A percentile compares a stretch with the other conserved stretches of the same genome.
Evolutionary conservation across 1,139 yeast genomes (phyloP).

Genomic region (Yamadazyma aaseri): DNA sequence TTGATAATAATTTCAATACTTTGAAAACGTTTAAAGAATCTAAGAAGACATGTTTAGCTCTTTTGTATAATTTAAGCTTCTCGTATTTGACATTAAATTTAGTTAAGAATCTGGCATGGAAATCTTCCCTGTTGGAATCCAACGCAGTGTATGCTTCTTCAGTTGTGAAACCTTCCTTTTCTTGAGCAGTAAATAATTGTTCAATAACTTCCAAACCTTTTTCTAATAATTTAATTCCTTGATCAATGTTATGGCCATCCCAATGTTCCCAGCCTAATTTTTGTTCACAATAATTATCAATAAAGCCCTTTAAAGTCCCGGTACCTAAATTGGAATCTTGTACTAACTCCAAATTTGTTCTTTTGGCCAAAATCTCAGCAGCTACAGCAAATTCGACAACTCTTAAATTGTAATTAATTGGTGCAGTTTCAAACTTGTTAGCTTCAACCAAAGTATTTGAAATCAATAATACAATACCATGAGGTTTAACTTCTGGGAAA

Average conservation of each 20-base stretch:
- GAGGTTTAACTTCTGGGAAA: slow-evolving; percentile 48
- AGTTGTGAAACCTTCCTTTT: slow-evolving; percentile 49
- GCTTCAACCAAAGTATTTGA: slow-evolving; percentile 64
- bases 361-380: slow-evolving; percentile 54
- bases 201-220: slow-evolving; percentile 46
- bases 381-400: slow-evolving; percentile 71
- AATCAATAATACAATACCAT: slow-evolving; percentile 54
- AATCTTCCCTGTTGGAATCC: slow-evolving; percentile 42
- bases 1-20: slow-evolving; percentile 39
- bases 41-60: slow-evolving; percentile 63
- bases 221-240: slow-evolving; percentile 40
- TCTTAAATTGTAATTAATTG: slow-evolving; percentile 64
- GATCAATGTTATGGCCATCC: slow-evolving; percentile 48
- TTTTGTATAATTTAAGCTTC: slow-evolving; percentile 52
- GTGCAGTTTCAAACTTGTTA: slow-evolving; percentile 70
- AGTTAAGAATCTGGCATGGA: slow-evolving; percentile 46
- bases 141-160: slow-evolving; percentile 49
- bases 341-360: slow-evolving; percentile 41
- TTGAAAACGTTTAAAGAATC: slow-evolving; percentile 62
- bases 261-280: slow-evolving; percentile 34
- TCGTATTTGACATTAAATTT: slow-evolving; percentile 59
- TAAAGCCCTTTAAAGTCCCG: slow-evolving; percentile 66
- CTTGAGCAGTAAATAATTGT: slow-evolving; percentile 26
- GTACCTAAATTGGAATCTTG: slow-evolving; percentile 56
- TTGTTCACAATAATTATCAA: slow-evolving; percentile 49